Base-by-base conservation (phyloP, 2,329 filamentous ascomycete species). In the Verticillium tricorpus region DNA sequence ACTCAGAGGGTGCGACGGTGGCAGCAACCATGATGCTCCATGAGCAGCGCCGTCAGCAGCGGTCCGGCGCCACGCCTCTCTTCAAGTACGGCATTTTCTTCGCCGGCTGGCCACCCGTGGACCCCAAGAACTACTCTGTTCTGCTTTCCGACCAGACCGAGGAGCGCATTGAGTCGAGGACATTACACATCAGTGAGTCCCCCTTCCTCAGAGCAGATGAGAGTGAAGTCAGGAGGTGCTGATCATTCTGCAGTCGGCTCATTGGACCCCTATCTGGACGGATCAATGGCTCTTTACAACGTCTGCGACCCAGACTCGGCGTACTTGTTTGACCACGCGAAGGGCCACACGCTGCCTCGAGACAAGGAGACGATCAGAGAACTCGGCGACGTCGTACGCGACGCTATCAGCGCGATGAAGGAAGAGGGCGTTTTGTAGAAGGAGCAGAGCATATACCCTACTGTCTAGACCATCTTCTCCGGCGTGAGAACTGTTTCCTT, bases 251-350 rank as follows among this genome's bases (percentile, higher is more conserved):
- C 66, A 79, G 78, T 85, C 57, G 82, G 82, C 11, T 83, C 80
- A 12, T 72, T 78, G 62, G 86, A 89, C 66, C 86, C 85, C 0
- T 89, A 87, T 66, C 78, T 87, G 2, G 77, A 85, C 37, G 85
- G 86, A 0, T 83, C 83, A 2, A 79, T 87, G 74, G 84, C 85
- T 0, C 76, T 89, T 3, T 88, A 83, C 72, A 85, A 86, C 65
- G 78, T 87, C 28, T 89, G 85, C 65, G 82, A 88, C 56, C 80
- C 79, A 0, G 85, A 88, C 62, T 81, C 75, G 1, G 85, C 85
- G 0, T 77, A 80, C 37, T 76, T 89, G n/a, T 88, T 88, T 63
- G 86, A 89, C 66, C 85, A 88, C 64, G 86, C 84, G 5, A 87
- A 87, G 67, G 86, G 86, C 0, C 86, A 89, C 68, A 87, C 84